These are phyloP conservation scores for Auricularia cornea DNA, from an alignment of 768 basidiomycete genomes.

Conservation along the genomic window DNA sequence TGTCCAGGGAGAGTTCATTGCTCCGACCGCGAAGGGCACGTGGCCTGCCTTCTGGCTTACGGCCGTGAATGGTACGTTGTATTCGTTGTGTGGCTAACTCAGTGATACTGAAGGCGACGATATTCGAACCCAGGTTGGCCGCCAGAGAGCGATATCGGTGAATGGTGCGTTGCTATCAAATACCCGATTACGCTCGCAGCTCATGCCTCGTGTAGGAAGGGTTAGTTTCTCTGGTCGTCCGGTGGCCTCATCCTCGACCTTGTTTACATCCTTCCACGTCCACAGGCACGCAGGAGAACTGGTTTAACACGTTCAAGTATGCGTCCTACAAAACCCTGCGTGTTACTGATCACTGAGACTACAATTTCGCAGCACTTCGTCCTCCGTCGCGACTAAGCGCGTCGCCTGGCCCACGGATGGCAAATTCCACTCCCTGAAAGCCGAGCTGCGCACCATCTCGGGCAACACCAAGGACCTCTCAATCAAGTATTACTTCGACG, in stretches of 20 bases:
- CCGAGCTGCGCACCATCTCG: constrained; percentile 30
- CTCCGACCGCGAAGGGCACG: constrained; percentile 31
- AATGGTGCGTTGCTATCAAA: constrained; percentile 21
- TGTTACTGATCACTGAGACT: neutral
- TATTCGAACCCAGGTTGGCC: constrained; percentile 36
- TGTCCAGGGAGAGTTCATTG: constrained; percentile 35
- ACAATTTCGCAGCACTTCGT: constrained; percentile 23
- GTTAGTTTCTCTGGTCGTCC: no score
- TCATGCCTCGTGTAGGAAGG: no score
- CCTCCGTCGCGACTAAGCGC: constrained; percentile 31
- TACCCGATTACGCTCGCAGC: constrained; percentile 28
- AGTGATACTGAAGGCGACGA: no score
- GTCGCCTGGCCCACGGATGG: constrained; percentile 36
- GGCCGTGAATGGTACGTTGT: neutral
- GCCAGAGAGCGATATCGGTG: constrained; percentile 36
- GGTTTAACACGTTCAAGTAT: constrained; percentile 35
- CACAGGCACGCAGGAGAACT: constrained; percentile 21
- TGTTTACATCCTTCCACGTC: neutral
- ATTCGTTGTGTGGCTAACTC: no score
- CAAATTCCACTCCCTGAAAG: constrained; percentile 36
- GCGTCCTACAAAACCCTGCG: neutral
- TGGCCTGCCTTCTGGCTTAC: constrained; percentile 39
- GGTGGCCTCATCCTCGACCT: no score
- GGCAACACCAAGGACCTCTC: constrained; percentile 30
- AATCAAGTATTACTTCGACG: constrained; percentile 37